phyloP scores from a whole-genome alignment of 306 rosid species.

The Quercus variabilis region DNA sequence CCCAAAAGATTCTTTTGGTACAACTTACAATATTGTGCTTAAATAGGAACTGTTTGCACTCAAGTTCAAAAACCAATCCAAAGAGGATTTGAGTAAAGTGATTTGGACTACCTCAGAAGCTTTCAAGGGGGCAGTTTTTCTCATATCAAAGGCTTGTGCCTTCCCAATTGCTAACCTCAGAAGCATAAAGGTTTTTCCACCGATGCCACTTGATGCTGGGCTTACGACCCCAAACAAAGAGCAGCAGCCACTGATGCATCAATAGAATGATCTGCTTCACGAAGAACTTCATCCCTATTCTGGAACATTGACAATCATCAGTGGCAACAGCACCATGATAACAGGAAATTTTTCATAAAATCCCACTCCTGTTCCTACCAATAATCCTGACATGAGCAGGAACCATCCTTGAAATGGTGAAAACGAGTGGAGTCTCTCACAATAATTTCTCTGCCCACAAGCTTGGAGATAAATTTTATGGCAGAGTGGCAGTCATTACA shows the following conservation, averaged over 20 bases:
- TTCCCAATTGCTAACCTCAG: conserved; percentile 42
- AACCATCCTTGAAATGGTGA: conserved; percentile 82
- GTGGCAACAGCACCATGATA: conserved; percentile 69
- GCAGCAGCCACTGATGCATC: conserved; percentile 86
- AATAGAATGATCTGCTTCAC: conserved; percentile 67
- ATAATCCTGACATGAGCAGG: conserved; percentile 78
- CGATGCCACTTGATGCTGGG: conserved; percentile 83
- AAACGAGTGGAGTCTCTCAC: conserved; percentile 76
- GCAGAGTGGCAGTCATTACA: conserved; percentile 83
- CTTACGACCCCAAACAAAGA: conserved; percentile 80
- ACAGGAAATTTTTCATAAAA: conserved; percentile 7
- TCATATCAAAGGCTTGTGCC: conserved; percentile 62
- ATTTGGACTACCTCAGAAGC: conserved; percentile 61
- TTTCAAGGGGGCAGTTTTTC: conserved; percentile 75
- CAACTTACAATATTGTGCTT: background rate
- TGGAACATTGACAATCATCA: conserved; percentile 66
- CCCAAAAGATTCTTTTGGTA: background rate
- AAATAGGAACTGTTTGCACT: background rate
- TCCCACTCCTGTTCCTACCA: conserved; percentile 48
- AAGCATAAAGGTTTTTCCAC: conserved; percentile 84
- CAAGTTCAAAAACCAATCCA: background rate
- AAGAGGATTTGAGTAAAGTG: background rate
- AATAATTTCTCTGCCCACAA: conserved; percentile 72
- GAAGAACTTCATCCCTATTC: conserved; percentile 53
- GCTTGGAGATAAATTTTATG: conserved; percentile 82